Evolutionary conservation across 768 basidiomycete genomes (phyloP), one percentile per base, ranked within the genome.

Genomic region (Suillus sp.): DNA sequence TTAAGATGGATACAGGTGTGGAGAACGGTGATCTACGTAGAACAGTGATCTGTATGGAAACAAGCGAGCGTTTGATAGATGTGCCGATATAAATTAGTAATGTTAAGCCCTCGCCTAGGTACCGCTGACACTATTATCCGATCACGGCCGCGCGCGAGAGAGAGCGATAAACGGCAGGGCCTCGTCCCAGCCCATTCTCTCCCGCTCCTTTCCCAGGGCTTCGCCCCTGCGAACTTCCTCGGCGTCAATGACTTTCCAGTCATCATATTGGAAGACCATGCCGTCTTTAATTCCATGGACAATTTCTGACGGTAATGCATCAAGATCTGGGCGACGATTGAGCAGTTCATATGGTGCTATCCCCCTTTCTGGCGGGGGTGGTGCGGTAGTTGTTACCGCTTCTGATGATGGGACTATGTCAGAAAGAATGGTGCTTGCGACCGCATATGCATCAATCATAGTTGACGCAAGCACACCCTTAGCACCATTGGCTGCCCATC

Each of bases 401-500:
- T 61, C 66, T 45, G 61, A 65, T 8, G 55, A 56, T 1, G 70
- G 62, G 45, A 75, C 71, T 20, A 83, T 81, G 68, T 96, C 95
- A 1, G 78, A 75, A 1, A 94, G 65, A 59, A 98, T 84, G 0
- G 83, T 78, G 43, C 91, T 87, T 2, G 92, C 90, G 2, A 93
- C 87, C 3, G 83, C 81, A 71, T 95, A 94, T 25, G 96, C 92
- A 71, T 97, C 84, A 75, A 93, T 86, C 95, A 99, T 95, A 38
- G 97, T 97, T 3, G 89, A 82, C 2, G 94, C 95, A 51, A 99
- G 81, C 14, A 99, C 95, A 11, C 96, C 96, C 59, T 86, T 89
- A 0, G 97, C 95, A 40, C 96, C 96, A 3, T 85, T 87, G 2
- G 93, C 90, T 2, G 93, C 90, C 97, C 97, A 99, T 11, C 96